Evolutionary conservation across 2,329 filamentous ascomycete genomes (phyloP).

Genomic region (Colletotrichum lini): DNA sequence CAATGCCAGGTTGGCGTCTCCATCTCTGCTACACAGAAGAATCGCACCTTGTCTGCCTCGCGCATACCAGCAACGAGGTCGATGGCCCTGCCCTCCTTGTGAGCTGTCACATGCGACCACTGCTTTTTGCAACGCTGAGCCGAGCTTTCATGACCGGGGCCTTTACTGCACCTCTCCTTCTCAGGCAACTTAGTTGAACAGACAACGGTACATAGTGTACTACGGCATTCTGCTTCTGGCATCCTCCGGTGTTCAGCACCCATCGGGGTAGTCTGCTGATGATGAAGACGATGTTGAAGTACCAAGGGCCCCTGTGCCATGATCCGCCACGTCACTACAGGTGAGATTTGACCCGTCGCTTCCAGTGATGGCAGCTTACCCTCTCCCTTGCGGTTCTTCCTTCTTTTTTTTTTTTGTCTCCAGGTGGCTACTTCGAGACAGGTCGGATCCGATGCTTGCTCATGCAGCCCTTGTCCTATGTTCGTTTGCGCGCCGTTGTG

Average conservation of each 20-base stretch:
- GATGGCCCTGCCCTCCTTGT: slow-evolving; percentile 26
- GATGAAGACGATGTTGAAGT: slow-evolving; percentile 1
- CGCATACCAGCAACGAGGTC: slow-evolving; percentile 36
- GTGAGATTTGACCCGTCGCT: slow-evolving; percentile 40
- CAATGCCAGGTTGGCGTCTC: neutral
- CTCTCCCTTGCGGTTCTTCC: neutral
- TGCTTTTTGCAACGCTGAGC: slow-evolving; percentile 5
- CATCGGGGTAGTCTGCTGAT: slow-evolving; percentile 21
- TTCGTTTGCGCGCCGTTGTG: slow-evolving; percentile 16
- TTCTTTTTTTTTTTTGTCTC: neutral
- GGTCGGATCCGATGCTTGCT: slow-evolving; percentile 32
- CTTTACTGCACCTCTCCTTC: slow-evolving; percentile 24
- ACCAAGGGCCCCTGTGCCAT: slow-evolving; percentile 26
- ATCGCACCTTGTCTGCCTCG: slow-evolving; percentile 4
- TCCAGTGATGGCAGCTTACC: neutral
- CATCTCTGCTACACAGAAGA: slow-evolving; percentile 10
- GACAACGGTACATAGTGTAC: slow-evolving; percentile 17
- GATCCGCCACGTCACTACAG: slow-evolving; percentile 37
- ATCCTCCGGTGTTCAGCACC: slow-evolving; percentile 32
- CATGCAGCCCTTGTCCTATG: slow-evolving; percentile 17
- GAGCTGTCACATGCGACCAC: slow-evolving; percentile 35
- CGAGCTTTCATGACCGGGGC: slow-evolving; percentile 19
- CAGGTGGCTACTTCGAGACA: slow-evolving; percentile 21
- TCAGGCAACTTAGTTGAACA: neutral
- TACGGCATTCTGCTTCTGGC: slow-evolving; percentile 18